Base-by-base conservation (phyloP, 192 early-diverging fungal genomes). In the Coemansia erecta region DNA sequence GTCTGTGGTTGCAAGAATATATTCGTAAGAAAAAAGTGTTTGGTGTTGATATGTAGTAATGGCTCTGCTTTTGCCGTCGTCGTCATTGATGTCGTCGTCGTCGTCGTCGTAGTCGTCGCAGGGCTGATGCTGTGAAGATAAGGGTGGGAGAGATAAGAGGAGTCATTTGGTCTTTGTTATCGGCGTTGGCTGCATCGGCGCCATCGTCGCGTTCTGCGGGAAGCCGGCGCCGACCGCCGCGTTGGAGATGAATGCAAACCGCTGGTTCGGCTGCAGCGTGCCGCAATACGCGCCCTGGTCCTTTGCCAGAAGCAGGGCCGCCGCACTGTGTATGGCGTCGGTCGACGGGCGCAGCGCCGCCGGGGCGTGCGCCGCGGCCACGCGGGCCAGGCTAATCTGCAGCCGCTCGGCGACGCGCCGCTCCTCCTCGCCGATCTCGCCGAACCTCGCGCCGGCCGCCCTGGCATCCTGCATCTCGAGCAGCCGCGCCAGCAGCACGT, bases 211-310 rank as follows among this genome's bases (percentile, higher is more conserved):
- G 45, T 50, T 52, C 2, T 55, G 50, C 12, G 76, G 70, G 48
- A 69, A 53, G 6, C 47, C 53, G 17, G 62, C 22, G 26, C 53
- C 62, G 3, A 65, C 39, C 0, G 60, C 56, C 0, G 62, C 65
- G 44, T 78, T 78, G 9, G 69, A 71, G 40, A 79, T 61, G 22
- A 65, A 72, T n/a, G 76, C 70, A 56, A 60, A 79, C 22, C 76
- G 70, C 13, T 57, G 57, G 47, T 79, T 70, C 1, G 70, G 70
- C 55, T 66, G 70, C 70, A 79, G 50, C 2, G 70, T 72, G 35
- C 76, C 76, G 2, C 66, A 59, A 39, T 65, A 79, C 17, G 65
- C 54, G 4, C 40, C 45, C 18, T 55, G 26, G 43, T 21, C 40
- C 24, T 60, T 59, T 17, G 59, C 58, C 9, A 78, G 53, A 9